A percentile compares a stretch with the other conserved stretches of the same genome.
These are phyloP conservation scores for Elaeagnus macrophylla DNA, from an alignment of 306 rosid genomes.

Conservation along the genomic window DNA sequence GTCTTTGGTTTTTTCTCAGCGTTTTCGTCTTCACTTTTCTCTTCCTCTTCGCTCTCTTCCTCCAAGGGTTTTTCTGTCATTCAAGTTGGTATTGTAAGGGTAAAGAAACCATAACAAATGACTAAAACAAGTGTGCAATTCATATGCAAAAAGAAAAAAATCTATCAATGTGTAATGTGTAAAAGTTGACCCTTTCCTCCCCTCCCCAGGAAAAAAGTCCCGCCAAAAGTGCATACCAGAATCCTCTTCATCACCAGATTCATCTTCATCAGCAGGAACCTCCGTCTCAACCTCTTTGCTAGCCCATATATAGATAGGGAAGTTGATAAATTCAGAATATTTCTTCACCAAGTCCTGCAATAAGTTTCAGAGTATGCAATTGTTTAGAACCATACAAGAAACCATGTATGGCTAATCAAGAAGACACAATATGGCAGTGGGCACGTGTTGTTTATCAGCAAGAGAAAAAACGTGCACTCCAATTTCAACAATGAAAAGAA, in stretches of 20 bases:
- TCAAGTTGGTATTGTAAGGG: constrained; percentile 13
- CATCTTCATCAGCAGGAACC: constrained; percentile 89
- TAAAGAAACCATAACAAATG: constrained; percentile 14
- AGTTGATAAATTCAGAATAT: constrained; percentile 94
- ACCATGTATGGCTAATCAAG: not conserved
- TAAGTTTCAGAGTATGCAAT: too few relatives aligned
- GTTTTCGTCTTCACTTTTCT: constrained; percentile 71
- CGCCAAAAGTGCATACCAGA: constrained; percentile 43
- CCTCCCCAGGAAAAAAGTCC: not conserved
- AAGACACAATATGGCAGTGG: not conserved
- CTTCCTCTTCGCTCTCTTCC: constrained; percentile 66
- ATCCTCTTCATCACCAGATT: constrained; percentile 59
- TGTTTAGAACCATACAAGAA: not conserved
- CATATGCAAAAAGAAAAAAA: too few relatives aligned
- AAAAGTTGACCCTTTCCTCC: not conserved
- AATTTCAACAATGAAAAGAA: not conserved
- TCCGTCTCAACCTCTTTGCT: constrained; percentile 92
- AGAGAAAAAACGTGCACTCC: not conserved
- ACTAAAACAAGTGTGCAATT: too few relatives aligned
- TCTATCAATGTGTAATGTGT: not conserved
- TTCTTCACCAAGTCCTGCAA: constrained; percentile 81
- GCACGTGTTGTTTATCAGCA: not conserved
- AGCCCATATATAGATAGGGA: constrained; percentile 88
- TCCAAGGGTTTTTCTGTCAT: constrained; percentile 64
- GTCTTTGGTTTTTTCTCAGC: constrained; percentile 66